Percentiles rank a stretch among this genome's conserved stretches.
Evolutionary conservation across 2,329 filamentous ascomycete genomes (phyloP).

Genomic region (Ceratocystis cubensis): DNA sequence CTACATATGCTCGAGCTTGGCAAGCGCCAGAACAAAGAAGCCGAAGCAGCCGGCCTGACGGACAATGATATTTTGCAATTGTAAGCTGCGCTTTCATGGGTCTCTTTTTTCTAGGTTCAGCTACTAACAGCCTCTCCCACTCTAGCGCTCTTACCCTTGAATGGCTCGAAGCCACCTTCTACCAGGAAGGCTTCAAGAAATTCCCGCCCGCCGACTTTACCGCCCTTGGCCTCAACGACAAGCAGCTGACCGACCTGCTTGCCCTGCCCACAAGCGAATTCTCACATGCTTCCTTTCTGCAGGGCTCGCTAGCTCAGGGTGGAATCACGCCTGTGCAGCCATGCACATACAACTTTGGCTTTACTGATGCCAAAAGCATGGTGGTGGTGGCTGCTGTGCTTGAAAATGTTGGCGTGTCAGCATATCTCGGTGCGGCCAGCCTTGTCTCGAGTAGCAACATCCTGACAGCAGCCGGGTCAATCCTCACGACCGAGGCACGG

Average conservation of each 20-base stretch:
- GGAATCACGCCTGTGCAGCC: conserved; percentile 53
- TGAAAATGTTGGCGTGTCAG: conserved; percentile 62
- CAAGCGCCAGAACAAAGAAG: conserved; percentile 40
- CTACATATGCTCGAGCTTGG: conserved; percentile 36
- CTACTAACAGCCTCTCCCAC: no score
- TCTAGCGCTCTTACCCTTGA: conserved; percentile 54
- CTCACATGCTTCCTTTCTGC: conserved; percentile 32
- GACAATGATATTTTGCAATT: conserved; percentile 48
- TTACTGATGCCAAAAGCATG: conserved; percentile 54
- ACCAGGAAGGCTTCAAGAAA: conserved; percentile 55
- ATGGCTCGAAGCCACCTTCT: conserved; percentile 61
- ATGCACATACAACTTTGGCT: conserved; percentile 61
- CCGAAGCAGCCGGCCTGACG: conserved; percentile 35
- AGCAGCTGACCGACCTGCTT: conserved; percentile 39
- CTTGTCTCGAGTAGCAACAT: conserved; percentile 47
- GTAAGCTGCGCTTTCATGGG: conserved; percentile 30
- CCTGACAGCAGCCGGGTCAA: conserved; percentile 54
- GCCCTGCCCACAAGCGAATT: conserved; percentile 51
- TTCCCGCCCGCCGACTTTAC: conserved; percentile 54
- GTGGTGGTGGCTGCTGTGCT: conserved; percentile 56
- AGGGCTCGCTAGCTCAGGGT: conserved; percentile 46
- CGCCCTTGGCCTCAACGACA: conserved; percentile 31
- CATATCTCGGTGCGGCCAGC: conserved; percentile 58
- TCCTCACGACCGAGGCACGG: conserved; percentile 60
- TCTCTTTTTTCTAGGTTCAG: not conserved